A percentile compares a stretch with the other conserved stretches of the same genome.
These are phyloP conservation scores for Populus alba DNA, from an alignment of 345 rosid species.

Conservation along the genomic window DNA sequence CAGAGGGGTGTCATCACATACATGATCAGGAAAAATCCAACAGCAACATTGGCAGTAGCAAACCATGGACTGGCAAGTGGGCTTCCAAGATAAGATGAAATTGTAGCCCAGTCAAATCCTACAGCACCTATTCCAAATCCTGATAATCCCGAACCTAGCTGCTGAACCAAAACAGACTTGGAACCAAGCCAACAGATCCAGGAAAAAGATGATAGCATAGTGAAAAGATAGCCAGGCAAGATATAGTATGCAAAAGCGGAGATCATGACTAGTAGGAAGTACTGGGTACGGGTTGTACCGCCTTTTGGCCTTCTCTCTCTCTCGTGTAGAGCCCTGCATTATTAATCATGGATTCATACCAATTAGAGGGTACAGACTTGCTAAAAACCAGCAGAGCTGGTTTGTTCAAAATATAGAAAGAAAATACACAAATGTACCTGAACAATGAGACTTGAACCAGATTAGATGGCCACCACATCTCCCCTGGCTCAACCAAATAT, in stretches of 20 bases:
- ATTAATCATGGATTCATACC: no score
- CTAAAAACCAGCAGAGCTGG: no score
- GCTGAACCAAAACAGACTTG: constrained; percentile 58
- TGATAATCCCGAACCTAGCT: constrained; percentile 64
- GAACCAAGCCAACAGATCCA: constrained; percentile 87
- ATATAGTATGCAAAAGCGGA: constrained; percentile 62
- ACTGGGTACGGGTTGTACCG: constrained; percentile 46
- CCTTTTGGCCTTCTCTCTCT: constrained; percentile 53
- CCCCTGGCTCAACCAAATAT: constrained; percentile 80
- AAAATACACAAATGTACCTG: constrained; percentile 33
- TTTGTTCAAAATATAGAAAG: no score
- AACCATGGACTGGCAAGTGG: constrained; percentile 87
- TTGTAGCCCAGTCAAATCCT: constrained; percentile 73
- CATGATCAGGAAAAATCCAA: constrained; percentile 59
- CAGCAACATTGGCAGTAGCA: constrained; percentile 63
- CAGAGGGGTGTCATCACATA: constrained; percentile 57
- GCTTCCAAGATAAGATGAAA: constrained; percentile 68
- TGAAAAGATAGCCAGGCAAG: constrained; percentile 62
- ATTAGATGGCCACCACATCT: constrained; percentile 88
- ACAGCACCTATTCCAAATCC: constrained; percentile 76
- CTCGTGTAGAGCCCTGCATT: constrained; percentile 65
- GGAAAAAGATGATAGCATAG: constrained; percentile 50
- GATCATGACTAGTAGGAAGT: constrained; percentile 56
- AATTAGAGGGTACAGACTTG: no score
- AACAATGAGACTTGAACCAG: constrained; percentile 77